phyloP scores from a whole-genome alignment of 2,329 filamentous ascomycete species.

The Ramularia endophylla region DNA sequence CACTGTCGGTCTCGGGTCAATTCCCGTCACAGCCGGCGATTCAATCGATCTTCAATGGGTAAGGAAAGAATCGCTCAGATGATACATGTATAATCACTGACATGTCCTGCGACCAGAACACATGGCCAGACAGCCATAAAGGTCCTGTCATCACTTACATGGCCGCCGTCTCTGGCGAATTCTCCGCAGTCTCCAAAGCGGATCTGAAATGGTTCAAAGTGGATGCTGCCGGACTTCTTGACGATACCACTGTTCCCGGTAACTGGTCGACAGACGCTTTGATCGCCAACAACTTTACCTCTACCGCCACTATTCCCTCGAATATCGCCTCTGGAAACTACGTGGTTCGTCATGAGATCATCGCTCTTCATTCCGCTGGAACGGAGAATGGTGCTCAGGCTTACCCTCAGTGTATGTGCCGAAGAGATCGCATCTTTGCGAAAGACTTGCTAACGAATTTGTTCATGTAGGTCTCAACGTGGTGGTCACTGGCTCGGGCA shows the following conservation, averaged over 20 bases:
- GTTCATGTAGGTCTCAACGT: constrained; percentile 49
- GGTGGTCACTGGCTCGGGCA: constrained; percentile 51
- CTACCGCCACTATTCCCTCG: constrained; percentile 47
- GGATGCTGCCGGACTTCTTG: constrained; percentile 48
- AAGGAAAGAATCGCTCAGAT: constrained; percentile 48
- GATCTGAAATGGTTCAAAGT: constrained; percentile 60
- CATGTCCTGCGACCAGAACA: constrained; percentile 5
- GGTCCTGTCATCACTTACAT: constrained; percentile 61
- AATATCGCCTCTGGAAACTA: constrained; percentile 53
- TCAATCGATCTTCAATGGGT: constrained; percentile 52
- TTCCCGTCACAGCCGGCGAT: constrained; percentile 50
- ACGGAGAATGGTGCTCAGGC: constrained; percentile 39
- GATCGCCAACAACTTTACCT: constrained; percentile 43
- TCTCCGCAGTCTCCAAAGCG: constrained; percentile 48
- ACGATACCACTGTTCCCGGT: constrained; percentile 34
- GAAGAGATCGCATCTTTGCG: not conserved
- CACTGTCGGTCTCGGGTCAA: constrained; percentile 45
- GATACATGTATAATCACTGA: not conserved
- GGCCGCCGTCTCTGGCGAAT: constrained; percentile 53
- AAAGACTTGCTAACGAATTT: constrained; percentile 13
- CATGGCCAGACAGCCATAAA: constrained; percentile 41
- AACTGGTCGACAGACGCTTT: constrained; percentile 53
- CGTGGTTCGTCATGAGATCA: constrained; percentile 54
- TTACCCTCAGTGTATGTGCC: constrained; percentile 32
- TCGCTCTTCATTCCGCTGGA: constrained; percentile 53